Percentiles rank a stretch among this genome's conserved stretches.
These are phyloP conservation scores for Otatea glauca DNA, from an alignment of 176 grass and related monocot species.

Conservation along the genomic window DNA sequence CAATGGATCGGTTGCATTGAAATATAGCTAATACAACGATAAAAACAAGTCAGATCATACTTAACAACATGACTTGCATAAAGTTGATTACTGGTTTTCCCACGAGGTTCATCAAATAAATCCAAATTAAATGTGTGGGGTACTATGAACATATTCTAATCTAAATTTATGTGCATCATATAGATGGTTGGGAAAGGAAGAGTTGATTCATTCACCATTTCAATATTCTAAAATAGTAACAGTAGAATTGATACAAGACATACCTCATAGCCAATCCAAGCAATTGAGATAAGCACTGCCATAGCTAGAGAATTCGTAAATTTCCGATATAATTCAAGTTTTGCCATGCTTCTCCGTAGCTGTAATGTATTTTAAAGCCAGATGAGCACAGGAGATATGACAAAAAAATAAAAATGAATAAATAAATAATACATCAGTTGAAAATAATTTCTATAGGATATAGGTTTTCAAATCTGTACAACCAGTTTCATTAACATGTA, in stretches of 20 bases:
- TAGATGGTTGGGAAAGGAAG: background rate
- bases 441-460: background rate
- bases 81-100: constrained; percentile 1
- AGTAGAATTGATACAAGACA: constrained; percentile 38
- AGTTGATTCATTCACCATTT: constrained; percentile 3
- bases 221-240: constrained; percentile 21
- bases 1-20: constrained; percentile 95
- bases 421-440: background rate
- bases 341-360: constrained; percentile 91
- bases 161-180: constrained; percentile 20
- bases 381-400: constrained; percentile 32
- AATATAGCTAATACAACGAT: constrained; percentile 81
- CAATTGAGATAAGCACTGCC: constrained; percentile 91
- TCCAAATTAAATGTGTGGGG: constrained; percentile 14
- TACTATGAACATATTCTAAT: background rate
- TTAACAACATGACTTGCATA: constrained; percentile 29
- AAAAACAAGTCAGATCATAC: constrained; percentile 28
- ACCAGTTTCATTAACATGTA: constrained; percentile 21
- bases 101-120: background rate
- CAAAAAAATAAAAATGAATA: background rate
- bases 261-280: constrained; percentile 99
- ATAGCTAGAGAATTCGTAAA: constrained; percentile 92
- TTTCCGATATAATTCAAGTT: constrained; percentile 96
- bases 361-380: constrained; percentile 49
- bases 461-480: background rate